Percentiles rank a stretch among this genome's conserved stretches.
phyloP scores from a whole-genome alignment of 176 grass and related monocot species.

The Ananas comosus region DNA sequence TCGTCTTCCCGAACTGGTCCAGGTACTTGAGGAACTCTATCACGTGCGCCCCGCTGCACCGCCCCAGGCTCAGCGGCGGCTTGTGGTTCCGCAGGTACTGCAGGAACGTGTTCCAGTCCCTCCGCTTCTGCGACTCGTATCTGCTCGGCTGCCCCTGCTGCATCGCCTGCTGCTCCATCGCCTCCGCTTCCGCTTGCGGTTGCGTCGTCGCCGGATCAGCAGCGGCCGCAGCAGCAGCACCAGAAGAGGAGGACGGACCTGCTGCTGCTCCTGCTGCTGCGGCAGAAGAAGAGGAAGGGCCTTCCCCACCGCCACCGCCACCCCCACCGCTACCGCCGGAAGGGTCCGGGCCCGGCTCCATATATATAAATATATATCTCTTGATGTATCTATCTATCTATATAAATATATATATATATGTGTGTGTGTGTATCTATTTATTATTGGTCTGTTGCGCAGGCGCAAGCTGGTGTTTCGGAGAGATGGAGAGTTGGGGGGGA shows the following conservation, averaged over 20 bases:
- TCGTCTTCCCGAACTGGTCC: conserved; percentile 98
- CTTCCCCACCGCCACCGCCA: conserved; percentile 2
- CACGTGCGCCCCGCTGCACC: conserved; percentile 94
- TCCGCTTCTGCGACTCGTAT: conserved; percentile 93
- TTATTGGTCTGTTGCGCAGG: background rate
- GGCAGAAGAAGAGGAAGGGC: conserved; percentile 16
- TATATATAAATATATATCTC: conserved; percentile 5
- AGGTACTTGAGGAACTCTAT: conserved; percentile 94
- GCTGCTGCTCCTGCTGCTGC: background rate
- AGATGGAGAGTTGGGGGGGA: conserved; percentile 18
- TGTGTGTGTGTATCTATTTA: background rate
- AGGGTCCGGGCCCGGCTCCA: conserved; percentile 44
- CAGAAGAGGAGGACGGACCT: too few species aligned
- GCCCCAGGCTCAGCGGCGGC: conserved; percentile 78
- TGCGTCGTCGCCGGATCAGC: background rate
- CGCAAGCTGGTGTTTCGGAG: background rate
- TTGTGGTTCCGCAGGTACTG: conserved; percentile 95
- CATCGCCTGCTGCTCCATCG: background rate
- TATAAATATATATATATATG: conserved; percentile 9
- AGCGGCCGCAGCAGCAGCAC: too few species aligned
- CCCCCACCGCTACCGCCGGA: conserved; percentile 9
- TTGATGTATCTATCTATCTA: background rate
- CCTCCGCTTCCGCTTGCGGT: conserved; percentile 7
- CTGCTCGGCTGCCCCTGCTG: conserved; percentile 46
- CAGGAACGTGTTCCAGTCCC: conserved; percentile 98